Percentiles rank a stretch among this genome's conserved stretches.
phyloP scores from a whole-genome alignment of 164 flowering plant genomes.

The Umbellularia californica region DNA sequence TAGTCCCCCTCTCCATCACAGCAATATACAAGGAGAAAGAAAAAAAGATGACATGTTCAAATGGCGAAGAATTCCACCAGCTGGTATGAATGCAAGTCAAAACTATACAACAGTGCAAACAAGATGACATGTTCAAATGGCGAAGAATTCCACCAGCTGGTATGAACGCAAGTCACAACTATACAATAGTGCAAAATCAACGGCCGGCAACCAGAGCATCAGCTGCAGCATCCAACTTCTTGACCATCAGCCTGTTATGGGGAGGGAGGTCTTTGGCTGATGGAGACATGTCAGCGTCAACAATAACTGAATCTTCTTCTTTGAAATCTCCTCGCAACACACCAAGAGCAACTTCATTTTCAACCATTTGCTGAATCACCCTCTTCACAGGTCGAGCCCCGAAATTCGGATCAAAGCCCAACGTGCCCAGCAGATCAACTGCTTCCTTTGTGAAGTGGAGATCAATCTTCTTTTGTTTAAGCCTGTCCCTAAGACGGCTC shows the following conservation, averaged over 20 bases:
- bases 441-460: conserved; percentile 71
- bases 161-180: neutral
- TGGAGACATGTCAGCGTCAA: conserved; percentile 45
- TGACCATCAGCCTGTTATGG: conserved; percentile 45
- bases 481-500: conserved; percentile 63
- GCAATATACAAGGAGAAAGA: neutral
- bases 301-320: conserved; percentile 62
- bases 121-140: neutral
- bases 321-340: conserved; percentile 64
- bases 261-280: conserved; percentile 37
- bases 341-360: conserved; percentile 79
- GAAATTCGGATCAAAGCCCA: conserved; percentile 88
- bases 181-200: conserved; percentile 7
- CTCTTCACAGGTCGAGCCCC: conserved; percentile 97
- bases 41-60: neutral
- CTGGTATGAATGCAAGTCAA: neutral
- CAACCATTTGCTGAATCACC: conserved; percentile 88
- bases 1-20: neutral
- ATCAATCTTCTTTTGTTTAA: conserved; percentile 81
- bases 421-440: conserved; percentile 44
- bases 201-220: conserved; percentile 53
- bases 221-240: conserved; percentile 36
- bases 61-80: neutral
- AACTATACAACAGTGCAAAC: neutral
- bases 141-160: neutral